Percentiles rank a stretch among this genome's conserved stretches.
phyloP scores from a whole-genome alignment of 1,284 basidiomycete species.

The Austroboletus niveus region DNA sequence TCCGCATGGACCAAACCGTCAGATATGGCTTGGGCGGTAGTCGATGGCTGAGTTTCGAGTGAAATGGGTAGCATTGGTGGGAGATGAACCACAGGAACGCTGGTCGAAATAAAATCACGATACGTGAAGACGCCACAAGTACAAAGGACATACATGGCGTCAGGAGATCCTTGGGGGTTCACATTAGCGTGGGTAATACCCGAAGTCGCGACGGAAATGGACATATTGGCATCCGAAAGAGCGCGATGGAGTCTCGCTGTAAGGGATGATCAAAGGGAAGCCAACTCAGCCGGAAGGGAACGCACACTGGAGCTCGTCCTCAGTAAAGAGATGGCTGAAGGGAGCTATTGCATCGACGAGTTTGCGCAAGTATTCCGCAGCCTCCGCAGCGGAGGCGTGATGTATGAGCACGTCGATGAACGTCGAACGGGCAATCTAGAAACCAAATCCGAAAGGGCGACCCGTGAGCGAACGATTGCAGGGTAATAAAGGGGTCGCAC shows the following conservation, averaged over 20 bases:
- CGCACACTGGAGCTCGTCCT: slow-evolving; percentile 26
- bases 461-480: neutral
- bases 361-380: slow-evolving; percentile 11
- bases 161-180: neutral
- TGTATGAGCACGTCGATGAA: slow-evolving; percentile 15
- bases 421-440: slow-evolving; percentile 22
- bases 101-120: slow-evolving; percentile 2
- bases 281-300: neutral
- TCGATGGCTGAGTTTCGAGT: neutral
- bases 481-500: slow-evolving; percentile 6
- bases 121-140: neutral
- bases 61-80: neutral
- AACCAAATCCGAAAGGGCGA: neutral
- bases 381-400: slow-evolving; percentile 1
- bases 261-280: neutral
- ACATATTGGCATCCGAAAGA: slow-evolving; percentile 4
- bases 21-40: neutral
- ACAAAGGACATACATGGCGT: slow-evolving; percentile 13
- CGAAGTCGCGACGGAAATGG: neutral
- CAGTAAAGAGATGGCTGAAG: slow-evolving; percentile 20
- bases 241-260: slow-evolving; percentile 24
- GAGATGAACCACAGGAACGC: neutral
- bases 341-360: slow-evolving; percentile 22
- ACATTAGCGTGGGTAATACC: neutral
- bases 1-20: neutral